Percentiles rank a stretch among this genome's conserved stretches.
These are phyloP conservation scores for Annulohypoxylon moriforme DNA, from an alignment of 495 filamentous ascomycete species.

Conservation along the genomic window DNA sequence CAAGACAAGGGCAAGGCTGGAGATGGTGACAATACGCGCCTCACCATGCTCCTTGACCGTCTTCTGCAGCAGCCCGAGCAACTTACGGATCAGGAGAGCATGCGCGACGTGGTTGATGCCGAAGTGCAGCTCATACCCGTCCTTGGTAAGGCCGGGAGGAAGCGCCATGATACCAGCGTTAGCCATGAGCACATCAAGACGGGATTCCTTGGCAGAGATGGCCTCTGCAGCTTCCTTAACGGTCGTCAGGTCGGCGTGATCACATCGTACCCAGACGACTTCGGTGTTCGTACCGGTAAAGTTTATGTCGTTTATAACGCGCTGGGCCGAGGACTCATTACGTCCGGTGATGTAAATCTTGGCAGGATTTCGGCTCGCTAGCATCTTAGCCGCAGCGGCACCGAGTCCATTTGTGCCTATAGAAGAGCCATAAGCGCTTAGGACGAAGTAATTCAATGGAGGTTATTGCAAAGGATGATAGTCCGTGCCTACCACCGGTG, in stretches of 20 bases:
- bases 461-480: neutral
- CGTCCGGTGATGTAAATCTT: conserved; percentile 57
- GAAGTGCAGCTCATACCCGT: conserved; percentile 73
- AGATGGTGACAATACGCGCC: conserved; percentile 53
- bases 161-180: conserved; percentile 73
- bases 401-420: conserved; percentile 55
- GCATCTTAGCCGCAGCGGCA: conserved; percentile 58
- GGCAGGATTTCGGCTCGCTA: conserved; percentile 58
- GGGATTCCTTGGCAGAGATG: conserved; percentile 46
- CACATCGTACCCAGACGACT: conserved; percentile 53
- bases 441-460: neutral
- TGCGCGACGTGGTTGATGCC: conserved; percentile 75
- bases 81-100: conserved; percentile 68
- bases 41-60: conserved; percentile 56
- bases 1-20: conserved; percentile 47
- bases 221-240: conserved; percentile 53
- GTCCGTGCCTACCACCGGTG: conserved; percentile 53
- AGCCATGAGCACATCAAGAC: conserved; percentile 68
- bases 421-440: neutral
- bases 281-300: conserved; percentile 45
- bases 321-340: conserved; percentile 53
- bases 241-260: conserved; percentile 54
- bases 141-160: conserved; percentile 60
- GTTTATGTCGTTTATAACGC: conserved; percentile 26
- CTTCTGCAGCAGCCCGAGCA: conserved; percentile 65